Evolutionary conservation across 768 basidiomycete genomes (phyloP), one percentile per base, ranked within the genome.

Genomic region (Mycena galericulata): DNA sequence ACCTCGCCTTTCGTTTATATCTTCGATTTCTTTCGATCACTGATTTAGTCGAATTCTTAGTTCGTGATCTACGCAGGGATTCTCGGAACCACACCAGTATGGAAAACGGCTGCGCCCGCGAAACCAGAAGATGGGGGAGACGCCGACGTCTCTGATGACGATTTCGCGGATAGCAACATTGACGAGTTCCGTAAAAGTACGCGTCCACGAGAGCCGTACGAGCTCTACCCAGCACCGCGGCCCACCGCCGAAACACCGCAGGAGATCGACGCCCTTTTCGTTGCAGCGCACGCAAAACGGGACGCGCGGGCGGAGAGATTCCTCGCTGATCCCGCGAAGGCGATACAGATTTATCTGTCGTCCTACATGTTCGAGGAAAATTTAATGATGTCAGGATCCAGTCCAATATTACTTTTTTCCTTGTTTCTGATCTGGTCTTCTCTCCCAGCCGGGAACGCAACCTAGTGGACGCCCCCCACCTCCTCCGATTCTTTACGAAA

Each of bases 281-380:
- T 12, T 20, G 26, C 11, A 11, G 9, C 84, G 38, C 78, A 78
- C 34, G 78, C 78, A 7, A 66, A 76, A 18, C 81, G 81, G 58
- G 85, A 86, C 29, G 82, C 84, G 24, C 80, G 81, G 27, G 78
- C 89, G 60, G 72, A 81, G 0, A 67, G 76, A 3, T 95, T 95
- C 76, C 78, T 95, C 62, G 79, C 83, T 43, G 83, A 92, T 61
- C 91, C 93, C 0, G 91, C 89, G 71, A 76, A 74, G 12, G 78
- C 82, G 27, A 79, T 90, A 58, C 87, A 83, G 61, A 82, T 92
- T 18, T 95, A 92, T 77, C 81, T 95, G 62, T 91, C 91, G 0
- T 91, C 91, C 2, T 86, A 88, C 72, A 90, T 89, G 79, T 82
- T 87, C 36, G 85, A 88, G 55, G 86, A 88, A 63, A 93, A 93